These are phyloP conservation scores for Scheffersomyces cryptocercus DNA, from an alignment of 1,139 yeast species.

Conservation along the genomic window DNA sequence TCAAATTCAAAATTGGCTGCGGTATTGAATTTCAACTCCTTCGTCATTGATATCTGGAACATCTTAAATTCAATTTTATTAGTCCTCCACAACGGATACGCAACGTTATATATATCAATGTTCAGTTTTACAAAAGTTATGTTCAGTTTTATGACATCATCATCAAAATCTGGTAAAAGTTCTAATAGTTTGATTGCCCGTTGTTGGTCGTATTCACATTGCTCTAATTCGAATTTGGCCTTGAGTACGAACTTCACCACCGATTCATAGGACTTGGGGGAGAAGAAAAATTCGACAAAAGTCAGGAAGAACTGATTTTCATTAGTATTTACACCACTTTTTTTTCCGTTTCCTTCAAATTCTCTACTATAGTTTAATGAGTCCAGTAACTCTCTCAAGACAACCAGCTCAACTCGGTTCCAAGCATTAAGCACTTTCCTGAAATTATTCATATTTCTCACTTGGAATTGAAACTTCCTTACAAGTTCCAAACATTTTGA, in stretches of 20 bases:
- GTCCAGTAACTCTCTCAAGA: conserved; percentile 2
- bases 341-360: too few relatives aligned
- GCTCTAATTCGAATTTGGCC: conserved; percentile 1
- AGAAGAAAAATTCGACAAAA: too few relatives aligned
- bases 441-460: conserved; percentile 5
- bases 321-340: too few relatives aligned
- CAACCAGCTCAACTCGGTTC: conserved; percentile 7
- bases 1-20: conserved; percentile 12
- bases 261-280: too few relatives aligned
- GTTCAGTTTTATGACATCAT: conserved; percentile 1
- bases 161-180: conserved; percentile 4
- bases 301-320: too few relatives aligned
- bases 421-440: conserved; percentile 4
- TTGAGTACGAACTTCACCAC: conserved; percentile 4
- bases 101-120: not conserved
- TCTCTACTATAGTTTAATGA: too few relatives aligned
- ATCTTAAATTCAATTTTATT: conserved; percentile 3
- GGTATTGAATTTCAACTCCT: conserved; percentile 14
- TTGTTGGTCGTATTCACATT: not conserved
- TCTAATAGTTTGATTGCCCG: not conserved
- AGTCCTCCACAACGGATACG: conserved; percentile 1
- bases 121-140: too few relatives aligned
- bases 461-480: conserved; percentile 10
- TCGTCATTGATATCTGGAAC: conserved; percentile 9
- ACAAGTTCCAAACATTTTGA: conserved; percentile 8